These are phyloP conservation scores for Zarea fungicola DNA, from an alignment of 2,329 filamentous ascomycete genomes.

Conservation along the genomic window DNA sequence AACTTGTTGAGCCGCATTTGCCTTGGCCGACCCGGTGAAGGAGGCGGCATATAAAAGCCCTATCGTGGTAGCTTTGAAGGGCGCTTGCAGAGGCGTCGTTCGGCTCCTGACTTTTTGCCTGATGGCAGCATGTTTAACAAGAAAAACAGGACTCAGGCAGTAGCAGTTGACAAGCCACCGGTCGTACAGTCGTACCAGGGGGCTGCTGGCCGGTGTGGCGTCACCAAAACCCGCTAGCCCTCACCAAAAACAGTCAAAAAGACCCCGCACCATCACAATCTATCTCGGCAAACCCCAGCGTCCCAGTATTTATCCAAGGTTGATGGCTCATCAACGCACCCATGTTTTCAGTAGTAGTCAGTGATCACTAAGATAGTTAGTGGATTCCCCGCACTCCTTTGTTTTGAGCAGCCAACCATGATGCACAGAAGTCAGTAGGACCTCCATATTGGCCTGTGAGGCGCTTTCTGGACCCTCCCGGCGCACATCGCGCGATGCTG, in stretches of 20 bases:
- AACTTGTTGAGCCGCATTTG: too few relatives aligned
- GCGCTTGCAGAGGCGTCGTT: too few relatives aligned
- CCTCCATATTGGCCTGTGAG: neutral
- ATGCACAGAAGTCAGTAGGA: neutral
- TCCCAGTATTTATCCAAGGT: neutral
- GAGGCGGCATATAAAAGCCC: too few relatives aligned
- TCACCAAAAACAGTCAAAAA: too few relatives aligned
- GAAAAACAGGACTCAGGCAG: too few relatives aligned
- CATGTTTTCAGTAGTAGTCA: neutral
- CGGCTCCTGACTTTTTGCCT: too few relatives aligned
- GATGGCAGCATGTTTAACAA: too few relatives aligned
- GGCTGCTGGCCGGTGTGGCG: conserved; percentile 5
- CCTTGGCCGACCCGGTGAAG: too few relatives aligned
- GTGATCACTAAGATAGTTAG: conserved; percentile 1
- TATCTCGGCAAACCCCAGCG: conserved; percentile 11
- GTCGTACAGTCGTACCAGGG: too few relatives aligned
- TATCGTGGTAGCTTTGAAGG: too few relatives aligned
- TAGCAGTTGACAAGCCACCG: too few relatives aligned
- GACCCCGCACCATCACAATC: neutral
- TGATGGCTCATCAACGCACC: neutral
- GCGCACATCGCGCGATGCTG: neutral
- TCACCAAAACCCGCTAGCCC: conserved; percentile 6
- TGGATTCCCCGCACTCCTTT: conserved; percentile 7
- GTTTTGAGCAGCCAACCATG: conserved; percentile 6
- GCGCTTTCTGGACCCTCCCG: neutral